These are phyloP conservation scores for Endothia cerciana DNA, from an alignment of 2,329 filamentous ascomycete genomes.

Conservation along the genomic window DNA sequence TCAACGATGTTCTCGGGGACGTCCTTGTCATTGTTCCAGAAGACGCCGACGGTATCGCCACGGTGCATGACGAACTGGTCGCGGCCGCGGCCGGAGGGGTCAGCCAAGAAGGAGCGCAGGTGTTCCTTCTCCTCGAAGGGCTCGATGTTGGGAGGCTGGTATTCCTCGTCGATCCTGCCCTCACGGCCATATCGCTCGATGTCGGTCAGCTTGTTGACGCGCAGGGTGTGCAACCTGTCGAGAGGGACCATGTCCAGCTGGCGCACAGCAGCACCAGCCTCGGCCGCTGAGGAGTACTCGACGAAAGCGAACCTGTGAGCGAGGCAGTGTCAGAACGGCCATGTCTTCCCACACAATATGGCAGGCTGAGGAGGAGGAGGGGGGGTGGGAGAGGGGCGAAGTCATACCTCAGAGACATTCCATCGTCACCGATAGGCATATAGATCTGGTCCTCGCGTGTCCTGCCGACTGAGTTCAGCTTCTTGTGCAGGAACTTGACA, in stretches of 20 bases:
- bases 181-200: conserved; percentile 95
- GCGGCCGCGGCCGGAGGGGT: conserved; percentile 76
- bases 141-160: conserved; percentile 78
- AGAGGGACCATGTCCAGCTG: conserved; percentile 84
- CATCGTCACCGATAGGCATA: conserved; percentile 91
- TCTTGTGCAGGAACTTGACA: conserved; percentile 93
- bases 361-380: conserved; percentile 22
- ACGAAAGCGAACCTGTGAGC: conserved; percentile 85
- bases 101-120: conserved; percentile 88
- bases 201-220: conserved; percentile 97
- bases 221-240: conserved; percentile 94
- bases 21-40: conserved; percentile 98
- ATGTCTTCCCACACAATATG: neutral
- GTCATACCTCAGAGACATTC: conserved; percentile 81
- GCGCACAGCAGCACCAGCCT: conserved; percentile 88
- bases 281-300: conserved; percentile 88
- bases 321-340: conserved; percentile 15
- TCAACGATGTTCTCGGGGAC: conserved; percentile 86
- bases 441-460: conserved; percentile 85
- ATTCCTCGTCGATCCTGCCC: conserved; percentile 90
- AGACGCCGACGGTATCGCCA: conserved; percentile 88
- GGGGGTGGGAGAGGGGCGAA: conserved; percentile 3
- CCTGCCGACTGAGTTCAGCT: conserved; percentile 83
- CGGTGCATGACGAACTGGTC: conserved; percentile 97
- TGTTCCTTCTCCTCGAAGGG: conserved; percentile 93